phyloP scores from a whole-genome alignment of 768 basidiomycete genomes.

The Chlorophyllum brunneum region DNA sequence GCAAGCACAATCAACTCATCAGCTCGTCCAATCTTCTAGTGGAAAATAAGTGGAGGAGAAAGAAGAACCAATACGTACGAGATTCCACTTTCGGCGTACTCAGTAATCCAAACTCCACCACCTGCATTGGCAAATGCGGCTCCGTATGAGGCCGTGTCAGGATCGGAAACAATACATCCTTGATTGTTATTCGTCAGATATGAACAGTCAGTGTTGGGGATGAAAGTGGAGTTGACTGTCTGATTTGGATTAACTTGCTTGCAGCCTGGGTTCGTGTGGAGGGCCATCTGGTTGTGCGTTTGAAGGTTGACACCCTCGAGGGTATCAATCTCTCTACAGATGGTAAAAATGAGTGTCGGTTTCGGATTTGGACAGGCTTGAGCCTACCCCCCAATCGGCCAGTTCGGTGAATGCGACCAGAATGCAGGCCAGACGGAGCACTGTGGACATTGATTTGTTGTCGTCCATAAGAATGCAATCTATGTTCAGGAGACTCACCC shows the following conservation, averaged over 20 bases:
- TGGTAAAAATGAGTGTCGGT: not conserved
- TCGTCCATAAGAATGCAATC: not conserved
- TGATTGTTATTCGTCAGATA: slow-evolving; percentile 40
- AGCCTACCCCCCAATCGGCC: slow-evolving; percentile 57
- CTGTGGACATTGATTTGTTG: slow-evolving; percentile 33
- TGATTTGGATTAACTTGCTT: slow-evolving; percentile 44
- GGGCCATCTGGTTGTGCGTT: slow-evolving; percentile 57
- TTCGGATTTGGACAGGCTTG: not conserved
- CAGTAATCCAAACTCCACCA: slow-evolving; percentile 77
- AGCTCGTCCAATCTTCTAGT: not conserved
- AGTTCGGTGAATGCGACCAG: slow-evolving; percentile 53
- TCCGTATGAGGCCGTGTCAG: slow-evolving; percentile 56
- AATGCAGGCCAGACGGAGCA: slow-evolving; percentile 72
- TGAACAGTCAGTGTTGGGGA: slow-evolving; percentile 58
- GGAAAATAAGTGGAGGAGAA: not conserved
- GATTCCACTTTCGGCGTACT: slow-evolving; percentile 60
- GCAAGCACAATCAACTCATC: slow-evolving; percentile 14
- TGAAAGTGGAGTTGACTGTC: slow-evolving; percentile 36
- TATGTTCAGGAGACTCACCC: slow-evolving; percentile 35
- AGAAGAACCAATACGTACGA: slow-evolving; percentile 37
- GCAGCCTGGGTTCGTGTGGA: slow-evolving; percentile 67
- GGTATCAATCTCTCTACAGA: slow-evolving; percentile 62
- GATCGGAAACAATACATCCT: slow-evolving; percentile 64
- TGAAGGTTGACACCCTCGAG: slow-evolving; percentile 77
- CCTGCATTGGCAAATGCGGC: slow-evolving; percentile 57